These are phyloP conservation scores for Rhodotorula sp. DNA, from an alignment of 1,284 basidiomycete species.

Conservation along the genomic window DNA sequence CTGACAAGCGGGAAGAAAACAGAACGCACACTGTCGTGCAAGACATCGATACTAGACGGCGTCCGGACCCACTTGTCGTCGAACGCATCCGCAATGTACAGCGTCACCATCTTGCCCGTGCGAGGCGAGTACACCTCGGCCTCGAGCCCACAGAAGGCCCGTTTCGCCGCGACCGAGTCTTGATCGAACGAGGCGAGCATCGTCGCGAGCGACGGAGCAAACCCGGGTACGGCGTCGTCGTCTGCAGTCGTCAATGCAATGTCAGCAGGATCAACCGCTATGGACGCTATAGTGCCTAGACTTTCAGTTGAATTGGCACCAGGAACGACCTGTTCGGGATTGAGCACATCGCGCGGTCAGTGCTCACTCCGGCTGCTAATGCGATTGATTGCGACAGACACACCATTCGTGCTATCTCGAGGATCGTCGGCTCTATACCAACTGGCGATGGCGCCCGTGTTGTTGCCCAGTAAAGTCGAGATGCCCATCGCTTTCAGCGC, in stretches of 20 bases:
- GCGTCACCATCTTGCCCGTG: conserved; percentile 3
- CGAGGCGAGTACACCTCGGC: conserved; percentile 19
- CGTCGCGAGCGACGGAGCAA: conserved; percentile 33
- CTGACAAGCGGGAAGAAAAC: background rate
- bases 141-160: conserved; percentile 36
- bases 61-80: conserved; percentile 36
- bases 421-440: conserved; percentile 32
- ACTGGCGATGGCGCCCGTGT: conserved; percentile 19
- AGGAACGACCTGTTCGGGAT: background rate
- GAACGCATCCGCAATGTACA: conserved; percentile 33
- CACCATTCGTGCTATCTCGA: conserved; percentile 37
- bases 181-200: conserved; percentile 31
- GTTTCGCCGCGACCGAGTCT: conserved; percentile 21
- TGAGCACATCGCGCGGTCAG: no score
- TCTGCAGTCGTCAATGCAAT: background rate
- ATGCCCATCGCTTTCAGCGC: conserved; percentile 14
- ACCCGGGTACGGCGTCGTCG: conserved; percentile 25
- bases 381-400: no score
- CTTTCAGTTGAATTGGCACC: conserved; percentile 21
- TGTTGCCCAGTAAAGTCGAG: conserved; percentile 27
- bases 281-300: background rate
- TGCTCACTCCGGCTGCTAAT: no score
- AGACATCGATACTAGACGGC: conserved; percentile 32
- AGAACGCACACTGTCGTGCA: conserved; percentile 16
- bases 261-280: background rate